Evolutionary conservation across 2,329 filamentous ascomycete genomes (phyloP), one percentile per base, ranked within the genome.

Genomic region (Hymenotorrendiella dingleyae): DNA sequence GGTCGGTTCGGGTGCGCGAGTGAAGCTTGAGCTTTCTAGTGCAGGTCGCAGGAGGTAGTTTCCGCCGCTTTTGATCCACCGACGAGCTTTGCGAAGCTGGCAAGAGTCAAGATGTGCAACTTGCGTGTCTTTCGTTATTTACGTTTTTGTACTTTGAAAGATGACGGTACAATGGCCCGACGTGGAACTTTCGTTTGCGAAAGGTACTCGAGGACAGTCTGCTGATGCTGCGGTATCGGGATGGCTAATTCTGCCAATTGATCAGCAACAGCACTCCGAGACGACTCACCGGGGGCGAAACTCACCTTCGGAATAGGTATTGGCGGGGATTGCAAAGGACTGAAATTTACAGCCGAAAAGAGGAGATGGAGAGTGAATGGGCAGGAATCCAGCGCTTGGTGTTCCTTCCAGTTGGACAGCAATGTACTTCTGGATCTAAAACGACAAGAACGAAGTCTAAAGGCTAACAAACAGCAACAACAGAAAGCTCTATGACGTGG

Each of bases 321-420:
- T 29, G 19, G 26, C 14, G n/a, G 12, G 29, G 11, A 19, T 3
- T 8, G 27, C 32, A 10, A 33, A 12, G 11, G 11, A 10, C 7
- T 4, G 16, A 40, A 23, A 26, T 30, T 4, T 19, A 37, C 20
- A 12, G 24, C 14, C 5, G 24, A 14, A 28, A 16, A 26, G 17
- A 21, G 20, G 30, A 10, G 32, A 37, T 16, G 26, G 24, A 7
- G 22, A 23, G 23, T 9, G 32, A 27, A 36, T 23, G 21, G 29
- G 46, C 34, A 46, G 45, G 50, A 52, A 54, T 54, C 53, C 56
- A 59, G 56, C 56, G 55, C 56, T 59, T 58, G 55, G 56, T 58
- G 33, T 54, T 55, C 47, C 55, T 43, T 46, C 27, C 42, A 46
- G 42, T 45, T 38, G 17, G 32, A 39, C 40, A 40, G 19, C 27